Evolutionary conservation across 306 rosid genomes (phyloP).

Genomic region (Morella rubra): DNA sequence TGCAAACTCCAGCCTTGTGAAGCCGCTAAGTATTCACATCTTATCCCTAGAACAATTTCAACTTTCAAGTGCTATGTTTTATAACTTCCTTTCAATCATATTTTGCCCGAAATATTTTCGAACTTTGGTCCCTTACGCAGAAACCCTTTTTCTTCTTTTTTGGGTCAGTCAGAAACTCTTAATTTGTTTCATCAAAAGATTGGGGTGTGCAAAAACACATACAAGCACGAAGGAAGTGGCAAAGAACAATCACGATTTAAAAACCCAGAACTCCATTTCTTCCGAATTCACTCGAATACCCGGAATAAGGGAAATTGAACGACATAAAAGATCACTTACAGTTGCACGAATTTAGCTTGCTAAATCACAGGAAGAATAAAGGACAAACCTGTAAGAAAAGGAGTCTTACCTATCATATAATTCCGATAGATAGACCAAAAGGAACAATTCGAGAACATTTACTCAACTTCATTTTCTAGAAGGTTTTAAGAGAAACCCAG

Average conservation of each 20-base stretch:
- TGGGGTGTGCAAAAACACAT: not conserved
- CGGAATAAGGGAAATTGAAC: not conserved
- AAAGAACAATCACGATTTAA: not conserved
- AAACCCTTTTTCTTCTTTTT: not conserved
- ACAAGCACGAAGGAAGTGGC: not conserved
- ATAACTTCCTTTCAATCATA: not conserved
- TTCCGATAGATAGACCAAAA: conserved; percentile 5
- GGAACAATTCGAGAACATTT: not conserved
- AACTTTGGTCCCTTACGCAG: conserved; percentile 1
- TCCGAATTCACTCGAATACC: not conserved
- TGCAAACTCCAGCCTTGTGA: not conserved
- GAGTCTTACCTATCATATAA: conserved; percentile 33
- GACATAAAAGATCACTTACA: not conserved
- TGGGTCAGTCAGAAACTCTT: not conserved
- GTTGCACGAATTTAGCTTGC: conserved; percentile 2
- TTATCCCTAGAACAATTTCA: not conserved
- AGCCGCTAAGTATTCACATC: not conserved
- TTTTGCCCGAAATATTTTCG: not conserved
- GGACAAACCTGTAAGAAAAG: not conserved
- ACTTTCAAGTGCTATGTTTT: not conserved
- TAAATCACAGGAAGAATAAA: not conserved
- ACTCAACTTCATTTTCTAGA: not conserved
- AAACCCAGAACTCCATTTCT: conserved; percentile 20
- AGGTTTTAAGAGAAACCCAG: conserved; percentile 10
- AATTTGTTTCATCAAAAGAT: not conserved